Percentiles rank a stretch among this genome's conserved stretches.
These are phyloP conservation scores for Metroxylon sagu DNA, from an alignment of 176 grass and related monocot genomes.

Conservation along the genomic window DNA sequence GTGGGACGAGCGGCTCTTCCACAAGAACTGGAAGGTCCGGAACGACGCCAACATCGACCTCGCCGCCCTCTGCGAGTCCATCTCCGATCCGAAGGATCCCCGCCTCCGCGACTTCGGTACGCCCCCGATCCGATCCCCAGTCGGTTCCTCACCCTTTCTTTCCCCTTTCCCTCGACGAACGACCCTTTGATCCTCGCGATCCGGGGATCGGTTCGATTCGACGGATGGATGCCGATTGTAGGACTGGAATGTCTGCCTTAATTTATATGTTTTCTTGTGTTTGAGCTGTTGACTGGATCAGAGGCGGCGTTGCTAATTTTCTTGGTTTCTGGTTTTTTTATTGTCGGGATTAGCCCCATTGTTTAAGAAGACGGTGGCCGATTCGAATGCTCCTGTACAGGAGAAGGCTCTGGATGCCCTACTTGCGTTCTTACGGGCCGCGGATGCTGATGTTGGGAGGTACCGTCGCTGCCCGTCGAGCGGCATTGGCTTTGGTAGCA, in stretches of 20 bases:
- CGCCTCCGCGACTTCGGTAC: slow-evolving; percentile 94
- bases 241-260: no score
- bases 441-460: slow-evolving; percentile 82
- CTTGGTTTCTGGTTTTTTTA: slow-evolving; percentile 21
- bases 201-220: no score
- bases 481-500: no score
- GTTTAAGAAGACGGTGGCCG: slow-evolving; percentile 88
- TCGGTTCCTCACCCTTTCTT: slow-evolving; percentile 1
- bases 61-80: slow-evolving; percentile 65
- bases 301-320: slow-evolving; percentile 34
- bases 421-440: slow-evolving; percentile 75
- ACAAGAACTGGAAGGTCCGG: slow-evolving; percentile 99
- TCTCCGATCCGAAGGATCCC: slow-evolving; percentile 93
- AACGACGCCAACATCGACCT: slow-evolving; percentile 99
- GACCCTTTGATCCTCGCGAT: no score
- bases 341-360: slow-evolving; percentile 52
- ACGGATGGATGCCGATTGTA: no score
- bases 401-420: slow-evolving; percentile 95
- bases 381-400: slow-evolving; percentile 94
- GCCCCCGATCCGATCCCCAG: slow-evolving; percentile 18
- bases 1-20: slow-evolving; percentile 91
- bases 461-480: neutral
- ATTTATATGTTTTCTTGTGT: no score
- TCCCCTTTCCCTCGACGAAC: neutral
- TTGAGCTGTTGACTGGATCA: neutral